Conservation (phyloP, 371 early-diverging fungal species). For the Circinella umbellata region DNA sequence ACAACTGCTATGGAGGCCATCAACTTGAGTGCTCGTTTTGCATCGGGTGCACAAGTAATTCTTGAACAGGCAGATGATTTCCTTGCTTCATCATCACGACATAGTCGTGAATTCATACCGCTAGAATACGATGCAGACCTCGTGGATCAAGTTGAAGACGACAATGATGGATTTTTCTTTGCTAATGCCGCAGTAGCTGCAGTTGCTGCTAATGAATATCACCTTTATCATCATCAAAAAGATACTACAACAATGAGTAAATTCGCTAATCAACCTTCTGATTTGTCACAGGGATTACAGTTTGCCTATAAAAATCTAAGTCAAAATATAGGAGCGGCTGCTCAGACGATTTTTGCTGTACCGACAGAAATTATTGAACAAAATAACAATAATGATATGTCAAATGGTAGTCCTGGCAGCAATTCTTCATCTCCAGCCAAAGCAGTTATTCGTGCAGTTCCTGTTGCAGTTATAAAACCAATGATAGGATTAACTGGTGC, state of each 20-base stretch:
- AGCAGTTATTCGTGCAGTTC: conserved; percentile 90
- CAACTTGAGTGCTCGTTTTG: conserved; percentile 84
- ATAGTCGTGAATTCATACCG: conserved; percentile 10
- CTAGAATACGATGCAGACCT: conserved; percentile 11
- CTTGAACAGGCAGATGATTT: conserved; percentile 92
- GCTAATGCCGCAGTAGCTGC: conserved; percentile 10
- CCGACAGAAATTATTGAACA: conserved; percentile 81
- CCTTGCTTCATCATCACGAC: conserved; percentile 41
- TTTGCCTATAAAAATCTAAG: conserved; percentile 80
- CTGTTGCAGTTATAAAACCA: conserved; percentile 93
- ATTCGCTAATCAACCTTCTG: conserved; percentile 83
- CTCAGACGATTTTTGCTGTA: conserved; percentile 88
- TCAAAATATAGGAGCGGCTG: conserved; percentile 79
- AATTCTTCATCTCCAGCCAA: conserved; percentile 47
- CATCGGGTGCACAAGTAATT: conserved; percentile 89
- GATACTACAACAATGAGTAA: conserved; percentile 57
- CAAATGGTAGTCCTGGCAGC: not conserved
- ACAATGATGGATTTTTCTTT: conserved; percentile 15
- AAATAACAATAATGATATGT: conserved; percentile 34
- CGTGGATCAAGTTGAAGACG: conserved; percentile 15
- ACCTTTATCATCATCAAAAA: conserved; percentile 6
- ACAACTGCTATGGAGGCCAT: conserved; percentile 92
- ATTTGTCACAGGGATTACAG: conserved; percentile 86
- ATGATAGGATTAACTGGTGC: conserved; percentile 96
- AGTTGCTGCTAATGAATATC: conserved; percentile 9